These are phyloP conservation scores for Teunomyces panamensis DNA, from an alignment of 805 yeast genomes.

Conservation along the genomic window DNA sequence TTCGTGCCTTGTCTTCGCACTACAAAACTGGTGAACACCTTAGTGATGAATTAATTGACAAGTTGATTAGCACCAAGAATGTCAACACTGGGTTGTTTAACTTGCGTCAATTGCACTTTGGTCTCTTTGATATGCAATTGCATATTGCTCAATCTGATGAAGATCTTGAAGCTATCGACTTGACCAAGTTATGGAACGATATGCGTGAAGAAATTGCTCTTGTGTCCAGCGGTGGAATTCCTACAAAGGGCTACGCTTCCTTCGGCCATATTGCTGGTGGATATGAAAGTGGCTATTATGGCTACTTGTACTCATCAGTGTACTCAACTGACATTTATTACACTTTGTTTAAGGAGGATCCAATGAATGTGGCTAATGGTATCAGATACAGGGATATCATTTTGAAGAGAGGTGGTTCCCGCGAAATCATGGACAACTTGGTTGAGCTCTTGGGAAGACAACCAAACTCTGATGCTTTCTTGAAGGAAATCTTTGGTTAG, in stretches of 20 bases:
- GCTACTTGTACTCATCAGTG: slow-evolving; percentile 82
- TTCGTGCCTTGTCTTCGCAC: slow-evolving; percentile 61
- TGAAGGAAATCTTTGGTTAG: slow-evolving; percentile 49
- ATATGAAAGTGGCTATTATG: slow-evolving; percentile 83
- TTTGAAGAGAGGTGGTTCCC: slow-evolving; percentile 68
- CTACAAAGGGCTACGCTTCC: slow-evolving; percentile 67
- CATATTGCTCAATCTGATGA: slow-evolving; percentile 50
- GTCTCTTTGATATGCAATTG: slow-evolving; percentile 69
- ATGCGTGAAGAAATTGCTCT: slow-evolving; percentile 61
- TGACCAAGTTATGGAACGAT: slow-evolving; percentile 60
- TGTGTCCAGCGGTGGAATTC: slow-evolving; percentile 51
- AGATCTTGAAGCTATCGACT: slow-evolving; percentile 45
- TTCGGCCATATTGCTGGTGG: slow-evolving; percentile 82
- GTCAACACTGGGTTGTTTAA: slow-evolving; percentile 73
- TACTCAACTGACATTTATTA: slow-evolving; percentile 83
- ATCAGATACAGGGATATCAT: slow-evolving; percentile 66
- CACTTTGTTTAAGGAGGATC: slow-evolving; percentile 63
- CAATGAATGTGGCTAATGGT: slow-evolving; percentile 62
- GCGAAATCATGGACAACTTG: slow-evolving; percentile 65
- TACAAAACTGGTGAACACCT: slow-evolving; percentile 59
- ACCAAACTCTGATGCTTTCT: slow-evolving; percentile 71
- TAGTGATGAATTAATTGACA: slow-evolving; percentile 53
- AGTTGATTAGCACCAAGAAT: slow-evolving; percentile 62
- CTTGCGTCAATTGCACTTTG: slow-evolving; percentile 76
- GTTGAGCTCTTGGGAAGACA: slow-evolving; percentile 69